Percentiles rank a stretch among this genome's conserved stretches.
Conservation (phyloP, 495 filamentous ascomycete species). For the Daldinia concentrica region DNA sequence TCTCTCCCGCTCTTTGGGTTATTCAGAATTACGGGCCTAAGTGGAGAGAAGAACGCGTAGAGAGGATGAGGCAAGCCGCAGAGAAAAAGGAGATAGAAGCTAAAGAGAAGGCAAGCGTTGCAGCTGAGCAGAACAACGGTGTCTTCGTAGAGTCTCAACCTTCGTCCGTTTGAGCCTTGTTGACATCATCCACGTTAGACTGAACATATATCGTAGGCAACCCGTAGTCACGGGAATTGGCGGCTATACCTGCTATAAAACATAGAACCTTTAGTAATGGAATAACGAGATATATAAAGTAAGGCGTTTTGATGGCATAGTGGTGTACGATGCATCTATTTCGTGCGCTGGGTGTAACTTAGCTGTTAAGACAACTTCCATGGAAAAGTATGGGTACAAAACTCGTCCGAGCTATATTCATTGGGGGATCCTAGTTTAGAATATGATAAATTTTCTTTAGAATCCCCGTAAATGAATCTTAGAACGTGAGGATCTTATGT, state of each 20-base stretch:
- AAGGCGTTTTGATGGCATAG: background rate
- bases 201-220: background rate
- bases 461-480: too few species aligned
- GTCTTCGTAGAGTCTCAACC: conserved; percentile 1
- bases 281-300: background rate
- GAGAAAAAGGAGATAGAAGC: conserved; percentile 41
- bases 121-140: conserved; percentile 3
- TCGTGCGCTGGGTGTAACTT: background rate
- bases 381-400: background rate
- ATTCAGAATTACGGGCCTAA: conserved; percentile 51
- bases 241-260: background rate
- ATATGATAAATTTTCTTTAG: too few species aligned
- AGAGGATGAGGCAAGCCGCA: conserved; percentile 38
- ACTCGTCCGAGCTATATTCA: background rate
- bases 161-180: background rate
- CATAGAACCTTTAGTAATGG: background rate
- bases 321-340: background rate
- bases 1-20: conserved; percentile 52
- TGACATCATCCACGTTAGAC: background rate
- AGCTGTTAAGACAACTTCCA: background rate
- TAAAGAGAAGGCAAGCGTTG: conserved; percentile 18
- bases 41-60: conserved; percentile 54
- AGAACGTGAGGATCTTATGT: too few species aligned
- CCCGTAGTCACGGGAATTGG: background rate
- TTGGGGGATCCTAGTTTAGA: too few species aligned